Base-by-base conservation (phyloP, 768 basidiomycete species). In the Arthromyces matolae region DNA sequence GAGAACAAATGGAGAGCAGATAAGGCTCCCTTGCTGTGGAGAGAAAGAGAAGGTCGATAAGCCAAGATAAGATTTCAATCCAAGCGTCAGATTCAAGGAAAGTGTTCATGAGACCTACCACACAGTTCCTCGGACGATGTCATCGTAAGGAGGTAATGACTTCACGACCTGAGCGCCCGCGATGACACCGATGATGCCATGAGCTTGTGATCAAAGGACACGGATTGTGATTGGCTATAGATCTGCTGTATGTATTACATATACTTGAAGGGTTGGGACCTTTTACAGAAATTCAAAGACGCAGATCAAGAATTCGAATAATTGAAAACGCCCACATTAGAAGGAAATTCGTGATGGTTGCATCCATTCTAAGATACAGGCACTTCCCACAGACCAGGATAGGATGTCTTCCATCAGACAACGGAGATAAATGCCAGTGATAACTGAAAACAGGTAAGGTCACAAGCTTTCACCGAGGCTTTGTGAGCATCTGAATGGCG, bases 331-430 rank as follows among this genome's bases (percentile, higher is more conserved):
- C n/a, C n/a, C n/a, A n/a, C n/a, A n/a, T n/a, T n/a, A n/a, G n/a
- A n/a, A n/a, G n/a, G n/a, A n/a, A n/a, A n/a, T n/a, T n/a, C n/a
- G n/a, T n/a, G n/a, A n/a, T 37, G 20, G 3, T 20, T 18, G 8
- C 22, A 9, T 31, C 20, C 22, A 32, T 31, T 23, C 39, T 16
- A 16, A 23, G 23, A 28, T 19, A 19, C 16, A 5, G 7, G 33
- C 5, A 38, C 5, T 41, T 47, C 47, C 20, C 47, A 47, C 39
- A 47, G 47, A 41, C 7, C n/a, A n/a, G n/a, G n/a, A n/a, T n/a
- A n/a, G 29, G 20, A 18, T 29, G 34, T 22, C 16, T 43, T 43
- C 22, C 34, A 43, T 42, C 34, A 37, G 41, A 24, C 34, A 42
- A 47, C 45, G 31, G 37, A 46, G 37, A 37, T 27, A 8, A 22